Base-by-base conservation (phyloP, 1,284 basidiomycete species). In the Ganoderma lingzhi region DNA sequence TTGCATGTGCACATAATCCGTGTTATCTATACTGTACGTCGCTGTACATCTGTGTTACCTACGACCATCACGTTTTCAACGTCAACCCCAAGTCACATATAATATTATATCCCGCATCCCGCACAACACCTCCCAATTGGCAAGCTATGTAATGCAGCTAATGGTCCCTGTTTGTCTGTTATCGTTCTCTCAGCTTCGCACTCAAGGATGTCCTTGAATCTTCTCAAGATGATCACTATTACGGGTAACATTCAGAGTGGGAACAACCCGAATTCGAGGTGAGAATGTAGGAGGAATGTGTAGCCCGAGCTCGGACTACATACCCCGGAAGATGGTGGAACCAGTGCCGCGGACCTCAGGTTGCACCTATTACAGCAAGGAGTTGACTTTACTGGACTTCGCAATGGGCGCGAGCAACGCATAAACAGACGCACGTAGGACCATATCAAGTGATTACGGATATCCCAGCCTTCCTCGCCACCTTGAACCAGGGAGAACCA, bases 1-100 rank as follows among this genome's bases (percentile, higher is more conserved):
- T 19, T 61, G 44, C 58, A 42, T 48, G 42, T 39, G 60, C 39
- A 63, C 68, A 65, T 66, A 61, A 65, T 66, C 2, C 19, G 17
- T 61, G 56, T 59, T 59, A 65, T 69, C 60, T 69, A 66, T 69
- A 65, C 64, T 65, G 68, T 69, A 69, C 68, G 45, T 63, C 41
- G 55, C 59, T 61, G 35, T 61, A 61, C 59, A 61, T 61, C 39
- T 61, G 59, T 61, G 59, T 61, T 61, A 61, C 59, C 59, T 42
- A 61, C 39, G 39, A 59, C 17, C 58, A n/a, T 39, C 58, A 37
- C 37, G n/a, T 59, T 35, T 19, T 23, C 23, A 23, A 23, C 23
- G 23, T 23, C 37, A 23, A 10, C 3, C 39, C 8, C 39, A 42
- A 61, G 59, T 42, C 30, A 42, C 59, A 61, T 64, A 61, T 64